Conservation (phyloP, 2,329 filamentous ascomycete genomes). For the Colletotrichum sp. region DNA sequence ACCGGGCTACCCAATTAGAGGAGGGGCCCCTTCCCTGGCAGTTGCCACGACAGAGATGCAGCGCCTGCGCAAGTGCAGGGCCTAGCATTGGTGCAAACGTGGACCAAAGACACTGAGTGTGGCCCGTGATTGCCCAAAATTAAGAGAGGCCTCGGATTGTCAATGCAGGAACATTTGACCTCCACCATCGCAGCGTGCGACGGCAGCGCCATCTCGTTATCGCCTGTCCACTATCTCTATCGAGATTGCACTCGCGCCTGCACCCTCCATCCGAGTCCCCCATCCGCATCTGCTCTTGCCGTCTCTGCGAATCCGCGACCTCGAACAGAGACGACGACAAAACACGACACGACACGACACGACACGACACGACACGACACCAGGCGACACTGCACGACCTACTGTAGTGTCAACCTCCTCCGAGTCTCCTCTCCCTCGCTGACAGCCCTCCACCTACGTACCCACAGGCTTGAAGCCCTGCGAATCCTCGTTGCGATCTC, state of each 20-base stretch:
- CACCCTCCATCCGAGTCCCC: not conserved
- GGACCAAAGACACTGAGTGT: not conserved
- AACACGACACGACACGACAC: not conserved
- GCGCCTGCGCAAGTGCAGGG: not conserved
- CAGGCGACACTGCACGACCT: not conserved
- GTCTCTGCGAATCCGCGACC: not conserved
- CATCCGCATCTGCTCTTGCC: not conserved
- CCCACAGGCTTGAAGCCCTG: not conserved
- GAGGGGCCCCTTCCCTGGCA: not conserved
- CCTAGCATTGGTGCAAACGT: not conserved
- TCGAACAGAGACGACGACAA: not conserved
- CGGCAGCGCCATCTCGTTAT: not conserved
- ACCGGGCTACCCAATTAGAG: not conserved
- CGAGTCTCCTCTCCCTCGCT: not conserved
- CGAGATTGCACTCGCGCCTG: not conserved
- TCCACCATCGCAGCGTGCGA: constrained; percentile 9
- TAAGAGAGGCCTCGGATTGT: constrained; percentile 10
- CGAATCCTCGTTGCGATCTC: not conserved
- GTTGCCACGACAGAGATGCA: constrained; percentile 7
- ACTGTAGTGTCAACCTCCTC: not conserved
- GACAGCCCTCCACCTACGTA: not conserved
- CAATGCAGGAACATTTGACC: constrained; percentile 17
- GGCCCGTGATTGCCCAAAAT: constrained; percentile 18
- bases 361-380: not conserved
- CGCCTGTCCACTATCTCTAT: not conserved